Conservation (phyloP, 176 grass and related monocot species). For the Saccharum officinarum region DNA sequence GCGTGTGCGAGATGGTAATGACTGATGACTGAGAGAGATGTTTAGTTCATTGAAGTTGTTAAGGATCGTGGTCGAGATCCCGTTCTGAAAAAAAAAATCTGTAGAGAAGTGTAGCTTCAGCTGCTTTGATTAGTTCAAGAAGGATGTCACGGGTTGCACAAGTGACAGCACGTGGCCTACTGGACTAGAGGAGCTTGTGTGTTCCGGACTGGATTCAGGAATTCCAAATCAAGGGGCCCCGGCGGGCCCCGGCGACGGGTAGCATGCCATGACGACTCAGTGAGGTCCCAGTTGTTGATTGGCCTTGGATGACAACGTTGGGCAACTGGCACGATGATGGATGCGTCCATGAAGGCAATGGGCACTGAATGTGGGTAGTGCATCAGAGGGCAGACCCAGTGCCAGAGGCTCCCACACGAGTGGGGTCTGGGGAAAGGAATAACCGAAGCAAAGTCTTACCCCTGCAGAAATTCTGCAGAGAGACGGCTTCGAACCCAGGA, state of each 20-base stretch:
- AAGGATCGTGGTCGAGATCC: background rate
- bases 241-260: background rate
- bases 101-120: background rate
- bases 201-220: background rate
- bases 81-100: background rate
- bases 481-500: no score
- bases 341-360: background rate
- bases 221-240: background rate
- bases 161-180: background rate
- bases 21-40: background rate
- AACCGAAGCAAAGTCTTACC: no score
- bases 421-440: no score
- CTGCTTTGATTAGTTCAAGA: background rate
- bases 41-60: background rate
- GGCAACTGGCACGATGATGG: background rate
- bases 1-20: background rate
- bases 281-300: slow-evolving; percentile 16
- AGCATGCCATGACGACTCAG: background rate
- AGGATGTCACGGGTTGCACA: slow-evolving; percentile 16
- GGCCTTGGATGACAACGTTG: background rate
- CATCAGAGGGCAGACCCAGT: no score
- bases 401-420: no score
- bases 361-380: background rate
- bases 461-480: no score
- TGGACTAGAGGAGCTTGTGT: background rate